Conservation (phyloP, 768 basidiomycete species). For the Mycena venus region DNA sequence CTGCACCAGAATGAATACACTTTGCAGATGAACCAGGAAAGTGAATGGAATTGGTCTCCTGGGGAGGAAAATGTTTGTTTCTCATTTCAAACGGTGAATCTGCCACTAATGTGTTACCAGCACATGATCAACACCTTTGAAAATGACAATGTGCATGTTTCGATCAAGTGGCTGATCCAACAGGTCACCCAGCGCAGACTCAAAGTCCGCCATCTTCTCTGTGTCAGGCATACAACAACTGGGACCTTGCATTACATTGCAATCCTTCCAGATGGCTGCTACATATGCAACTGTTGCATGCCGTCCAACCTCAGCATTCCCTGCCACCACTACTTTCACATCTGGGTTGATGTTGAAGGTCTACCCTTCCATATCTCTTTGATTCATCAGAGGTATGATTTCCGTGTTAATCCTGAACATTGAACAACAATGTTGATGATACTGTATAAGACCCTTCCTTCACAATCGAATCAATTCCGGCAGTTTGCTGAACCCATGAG, state of each 20-base stretch:
- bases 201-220: not conserved
- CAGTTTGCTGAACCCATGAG: not conserved
- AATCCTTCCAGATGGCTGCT: no score
- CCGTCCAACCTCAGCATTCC: conserved; percentile 6
- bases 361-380: not conserved
- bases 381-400: no score
- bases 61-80: no score
- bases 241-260: not conserved
- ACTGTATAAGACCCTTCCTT: not conserved
- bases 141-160: not conserved
- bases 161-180: not conserved
- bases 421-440: not conserved
- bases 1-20: no score
- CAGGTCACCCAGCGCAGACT: no score
- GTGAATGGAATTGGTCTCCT: no score
- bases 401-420: not conserved
- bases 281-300: conserved; percentile 15
- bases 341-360: not conserved
- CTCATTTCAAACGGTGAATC: no score
- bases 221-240: not conserved
- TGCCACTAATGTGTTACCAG: not conserved
- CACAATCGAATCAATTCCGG: not conserved
- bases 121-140: not conserved
- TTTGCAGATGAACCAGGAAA: not conserved
- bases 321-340: conserved; percentile 2